A percentile compares a stretch with the other conserved stretches of the same genome.
phyloP scores from a whole-genome alignment of 2,329 filamentous ascomycete genomes.

The Cladosporium phlei region DNA sequence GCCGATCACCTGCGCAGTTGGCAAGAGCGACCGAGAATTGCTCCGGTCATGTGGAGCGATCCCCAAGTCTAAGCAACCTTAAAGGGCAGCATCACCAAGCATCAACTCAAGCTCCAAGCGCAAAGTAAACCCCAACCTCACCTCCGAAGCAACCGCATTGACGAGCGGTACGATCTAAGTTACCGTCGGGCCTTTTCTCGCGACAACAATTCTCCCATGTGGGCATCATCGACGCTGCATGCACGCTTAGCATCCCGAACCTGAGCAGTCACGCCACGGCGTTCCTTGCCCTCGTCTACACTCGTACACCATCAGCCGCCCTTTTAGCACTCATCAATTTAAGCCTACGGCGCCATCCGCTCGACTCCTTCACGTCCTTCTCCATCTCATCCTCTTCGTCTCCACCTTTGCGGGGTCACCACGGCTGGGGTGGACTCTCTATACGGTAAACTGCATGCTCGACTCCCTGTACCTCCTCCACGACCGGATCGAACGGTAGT shows the following conservation, averaged over 20 bases:
- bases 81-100: conserved; percentile 3
- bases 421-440: not conserved
- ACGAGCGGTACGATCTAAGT: not conserved
- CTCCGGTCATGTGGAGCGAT: no score
- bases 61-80: no score
- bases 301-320: not conserved
- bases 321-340: not conserved
- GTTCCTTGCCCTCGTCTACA: not conserved
- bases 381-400: conserved; percentile 1
- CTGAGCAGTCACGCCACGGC: conserved; percentile 6
- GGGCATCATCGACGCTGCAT: not conserved
- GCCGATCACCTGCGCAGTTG: no score
- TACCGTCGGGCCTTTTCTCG: conserved; percentile 11
- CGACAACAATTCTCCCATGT: not conserved
- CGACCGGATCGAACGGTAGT: conserved; percentile 5
- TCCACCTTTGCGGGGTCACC: conserved; percentile 11
- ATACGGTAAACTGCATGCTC: not conserved
- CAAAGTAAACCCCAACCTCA: conserved; percentile 11
- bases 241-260: not conserved
- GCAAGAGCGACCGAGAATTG: no score
- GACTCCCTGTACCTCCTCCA: not conserved
- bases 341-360: conserved; percentile 10
- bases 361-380: not conserved
- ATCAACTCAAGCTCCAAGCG: conserved; percentile 9
- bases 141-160: not conserved